Percentiles rank a stretch among this genome's conserved stretches.
Evolutionary conservation across 2,329 filamentous ascomycete genomes (phyloP).

Genomic region (Coniella vitis): DNA sequence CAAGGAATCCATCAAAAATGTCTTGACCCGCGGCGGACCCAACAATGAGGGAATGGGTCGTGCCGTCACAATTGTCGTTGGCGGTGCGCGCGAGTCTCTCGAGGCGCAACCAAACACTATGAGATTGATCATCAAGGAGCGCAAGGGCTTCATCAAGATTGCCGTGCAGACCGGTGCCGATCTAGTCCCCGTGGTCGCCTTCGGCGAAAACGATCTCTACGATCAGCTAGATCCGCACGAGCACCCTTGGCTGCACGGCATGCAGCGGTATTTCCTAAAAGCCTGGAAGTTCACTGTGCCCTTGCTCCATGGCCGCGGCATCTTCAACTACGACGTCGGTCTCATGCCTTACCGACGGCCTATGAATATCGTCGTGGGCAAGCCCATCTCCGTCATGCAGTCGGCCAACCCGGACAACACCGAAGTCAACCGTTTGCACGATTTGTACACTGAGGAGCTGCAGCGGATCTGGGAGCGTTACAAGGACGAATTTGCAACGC

Average conservation of each 20-base stretch:
- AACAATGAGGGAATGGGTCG: slow-evolving; percentile 83
- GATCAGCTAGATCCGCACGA: slow-evolving; percentile 74
- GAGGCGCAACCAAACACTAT: slow-evolving; percentile 75
- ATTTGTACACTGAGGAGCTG: slow-evolving; percentile 69
- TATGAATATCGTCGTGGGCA: slow-evolving; percentile 83
- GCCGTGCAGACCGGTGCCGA: slow-evolving; percentile 89
- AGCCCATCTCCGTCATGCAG: slow-evolving; percentile 64
- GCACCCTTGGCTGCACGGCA: slow-evolving; percentile 71
- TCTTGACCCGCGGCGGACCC: slow-evolving; percentile 70
- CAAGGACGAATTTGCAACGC: slow-evolving; percentile 66
- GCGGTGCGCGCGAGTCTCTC: slow-evolving; percentile 85
- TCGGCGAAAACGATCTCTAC: slow-evolving; percentile 95
- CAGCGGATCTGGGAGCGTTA: slow-evolving; percentile 67
- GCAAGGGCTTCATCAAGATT: slow-evolving; percentile 91
- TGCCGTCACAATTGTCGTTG: slow-evolving; percentile 93
- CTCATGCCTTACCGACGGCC: slow-evolving; percentile 88
- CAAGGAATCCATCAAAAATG: slow-evolving; percentile 83
- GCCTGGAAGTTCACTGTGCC: slow-evolving; percentile 89
- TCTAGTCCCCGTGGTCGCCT: slow-evolving; percentile 83
- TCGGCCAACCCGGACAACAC: slow-evolving; percentile 59
- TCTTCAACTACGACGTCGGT: slow-evolving; percentile 97
- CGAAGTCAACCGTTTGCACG: slow-evolving; percentile 77
- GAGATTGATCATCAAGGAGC: slow-evolving; percentile 70
- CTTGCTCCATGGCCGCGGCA: slow-evolving; percentile 79
- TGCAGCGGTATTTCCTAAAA: slow-evolving; percentile 79